phyloP scores from a whole-genome alignment of 768 basidiomycete genomes.

The Termitomyces sp. region DNA sequence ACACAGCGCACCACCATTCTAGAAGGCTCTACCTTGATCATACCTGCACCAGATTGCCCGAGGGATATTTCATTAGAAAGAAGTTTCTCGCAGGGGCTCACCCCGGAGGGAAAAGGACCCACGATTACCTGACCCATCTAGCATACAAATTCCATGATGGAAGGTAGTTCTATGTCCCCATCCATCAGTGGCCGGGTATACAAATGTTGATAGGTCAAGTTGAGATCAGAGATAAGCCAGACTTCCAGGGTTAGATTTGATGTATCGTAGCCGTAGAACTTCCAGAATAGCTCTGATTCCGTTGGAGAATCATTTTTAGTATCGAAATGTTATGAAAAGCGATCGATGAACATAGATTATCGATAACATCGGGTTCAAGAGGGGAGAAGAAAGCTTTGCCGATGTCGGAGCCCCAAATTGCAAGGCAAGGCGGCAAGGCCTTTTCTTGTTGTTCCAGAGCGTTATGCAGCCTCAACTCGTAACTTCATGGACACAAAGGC shows the following conservation, averaged over 20 bases:
- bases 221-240: too few relatives aligned
- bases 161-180: constrained; percentile 29
- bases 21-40: constrained; percentile 71
- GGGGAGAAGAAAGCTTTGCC: not conserved
- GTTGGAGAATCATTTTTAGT: not conserved
- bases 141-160: constrained; percentile 62
- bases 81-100: constrained; percentile 23
- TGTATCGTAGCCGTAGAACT: too few relatives aligned
- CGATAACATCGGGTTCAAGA: not conserved
- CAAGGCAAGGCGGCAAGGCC: not conserved
- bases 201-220: not conserved
- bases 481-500: not conserved
- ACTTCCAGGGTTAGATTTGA: too few relatives aligned
- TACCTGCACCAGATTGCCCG: constrained; percentile 70
- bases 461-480: not conserved
- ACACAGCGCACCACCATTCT: constrained; percentile 61
- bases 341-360: not conserved
- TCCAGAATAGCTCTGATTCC: too few relatives aligned
- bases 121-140: constrained; percentile 69
- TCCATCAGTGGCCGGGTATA: constrained; percentile 10
- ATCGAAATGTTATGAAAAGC: not conserved
- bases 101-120: constrained; percentile 68
- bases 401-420: not conserved
- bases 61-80: not conserved
- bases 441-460: not conserved